Base-by-base conservation (phyloP, 306 rosid species). In the Vigna mungo region DNA sequence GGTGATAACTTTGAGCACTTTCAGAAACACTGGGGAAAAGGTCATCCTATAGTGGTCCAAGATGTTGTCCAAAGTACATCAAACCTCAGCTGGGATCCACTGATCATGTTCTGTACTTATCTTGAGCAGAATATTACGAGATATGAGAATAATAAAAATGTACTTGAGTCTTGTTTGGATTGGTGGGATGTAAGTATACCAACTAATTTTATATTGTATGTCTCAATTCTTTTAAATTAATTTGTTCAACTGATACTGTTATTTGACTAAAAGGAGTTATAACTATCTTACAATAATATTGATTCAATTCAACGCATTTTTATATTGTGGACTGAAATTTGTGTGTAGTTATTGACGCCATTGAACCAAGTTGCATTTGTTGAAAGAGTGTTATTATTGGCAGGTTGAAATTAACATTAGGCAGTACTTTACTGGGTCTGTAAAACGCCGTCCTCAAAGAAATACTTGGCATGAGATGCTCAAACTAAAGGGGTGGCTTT, bases 1-100 rank as follows among this genome's bases (percentile, higher is more conserved):
- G 84, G 84, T 74, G 90, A 87, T 88, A 90, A 91, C 69, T 80
- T 92, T 69, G 99, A 96, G 56, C 98, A 96, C 85, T 96, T 96
- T 80, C 99, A 96, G 84, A 92, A 92, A 88, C 99, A 96, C 68
- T 96, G 99, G 98, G 87, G 91, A 69, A 91, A 91, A 82, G 94
- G 97, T 55, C 99, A 96, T 80, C 99, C 98, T 61, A 84, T 96
- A 46, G 83, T 96, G 72, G 98, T 96, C 37, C 97, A 82, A 63
- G 80, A 88, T 77, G 91, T 86, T 23, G 89, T 91, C 79, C 91
- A 58, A 79, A 81, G 74, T 74, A 69, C 84, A 39, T 86, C 91
- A 68, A 84, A 81, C 72, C 85, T 88, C 77, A 89, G 80, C 77
- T 96, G 99, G 99, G 90, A 96, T 86, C 99, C 98, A 2, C 81